A percentile compares a stretch with the other conserved stretches of the same genome.
Conservation (phyloP, 2,329 filamentous ascomycete genomes). For the Fusarium cyanostomum region DNA sequence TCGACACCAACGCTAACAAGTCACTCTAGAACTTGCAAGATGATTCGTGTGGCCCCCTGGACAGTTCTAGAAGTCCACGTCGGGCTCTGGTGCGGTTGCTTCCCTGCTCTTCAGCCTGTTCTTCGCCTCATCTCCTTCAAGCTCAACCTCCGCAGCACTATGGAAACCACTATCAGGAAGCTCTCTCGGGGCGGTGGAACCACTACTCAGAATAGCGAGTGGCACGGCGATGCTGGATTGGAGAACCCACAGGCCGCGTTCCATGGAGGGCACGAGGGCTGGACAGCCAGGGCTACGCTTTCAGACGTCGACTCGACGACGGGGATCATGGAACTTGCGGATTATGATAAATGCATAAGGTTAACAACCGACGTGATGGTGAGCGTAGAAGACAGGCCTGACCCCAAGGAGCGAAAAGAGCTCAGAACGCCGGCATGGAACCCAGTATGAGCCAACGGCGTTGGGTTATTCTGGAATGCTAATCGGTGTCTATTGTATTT, state of each 20-base stretch:
- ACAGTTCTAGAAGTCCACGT: slow-evolving; percentile 54
- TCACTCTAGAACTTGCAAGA: slow-evolving; percentile 48
- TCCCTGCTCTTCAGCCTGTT: slow-evolving; percentile 52
- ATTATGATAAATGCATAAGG: slow-evolving; percentile 27
- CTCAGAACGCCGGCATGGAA: slow-evolving; percentile 33
- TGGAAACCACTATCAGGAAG: slow-evolving; percentile 34
- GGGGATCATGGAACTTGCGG: slow-evolving; percentile 25
- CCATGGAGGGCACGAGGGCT: slow-evolving; percentile 3
- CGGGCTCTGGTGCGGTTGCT: slow-evolving; percentile 55
- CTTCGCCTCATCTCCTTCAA: slow-evolving; percentile 41
- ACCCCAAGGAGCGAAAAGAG: slow-evolving; percentile 16
- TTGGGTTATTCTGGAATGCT: background rate
- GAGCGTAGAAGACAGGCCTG: slow-evolving; percentile 28
- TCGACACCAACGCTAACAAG: background rate
- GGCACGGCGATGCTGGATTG: slow-evolving; percentile 21
- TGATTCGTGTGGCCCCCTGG: slow-evolving; percentile 50
- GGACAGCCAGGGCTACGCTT: slow-evolving; percentile 1
- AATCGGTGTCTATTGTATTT: background rate
- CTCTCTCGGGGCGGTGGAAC: slow-evolving; percentile 27
- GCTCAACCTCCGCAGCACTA: slow-evolving; percentile 18
- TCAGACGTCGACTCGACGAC: slow-evolving; percentile 23
- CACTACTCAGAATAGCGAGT: slow-evolving; percentile 17
- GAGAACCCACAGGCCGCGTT: slow-evolving; percentile 19
- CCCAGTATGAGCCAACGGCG: slow-evolving; percentile 15
- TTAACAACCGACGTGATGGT: slow-evolving; percentile 37